Conservation (phyloP, 2,329 filamentous ascomycete genomes). For the Cladophialophora carrionii region DNA sequence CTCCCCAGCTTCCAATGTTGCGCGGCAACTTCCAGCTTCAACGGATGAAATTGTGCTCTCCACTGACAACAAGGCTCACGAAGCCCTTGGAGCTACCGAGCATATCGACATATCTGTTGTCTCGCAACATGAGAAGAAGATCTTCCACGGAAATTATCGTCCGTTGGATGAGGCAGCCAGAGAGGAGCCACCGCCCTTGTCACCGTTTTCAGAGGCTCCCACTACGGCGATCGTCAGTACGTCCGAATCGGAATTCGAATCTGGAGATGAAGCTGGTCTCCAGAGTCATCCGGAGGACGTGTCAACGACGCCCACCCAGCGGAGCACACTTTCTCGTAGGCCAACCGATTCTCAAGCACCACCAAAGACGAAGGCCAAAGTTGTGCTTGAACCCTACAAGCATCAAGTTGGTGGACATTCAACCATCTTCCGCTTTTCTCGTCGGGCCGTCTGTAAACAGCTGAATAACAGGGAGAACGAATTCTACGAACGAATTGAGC, state of each 20-base stretch:
- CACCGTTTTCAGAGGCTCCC: slow-evolving; percentile 29
- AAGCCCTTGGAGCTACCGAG: slow-evolving; percentile 24
- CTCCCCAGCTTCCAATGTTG: slow-evolving; percentile 19
- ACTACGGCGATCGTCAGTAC: slow-evolving; percentile 39
- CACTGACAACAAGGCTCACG: slow-evolving; percentile 14
- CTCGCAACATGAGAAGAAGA: slow-evolving; percentile 63
- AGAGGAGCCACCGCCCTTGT: slow-evolving; percentile 27
- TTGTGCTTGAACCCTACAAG: slow-evolving; percentile 94
- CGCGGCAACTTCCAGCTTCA: slow-evolving; percentile 5
- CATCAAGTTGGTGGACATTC: slow-evolving; percentile 98
- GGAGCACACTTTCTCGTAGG: slow-evolving; percentile 40
- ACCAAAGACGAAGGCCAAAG: slow-evolving; percentile 73
- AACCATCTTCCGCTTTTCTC: slow-evolving; percentile 93
- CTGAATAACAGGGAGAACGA: slow-evolving; percentile 98
- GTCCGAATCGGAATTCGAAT: slow-evolving; percentile 52
- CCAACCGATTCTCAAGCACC: slow-evolving; percentile 36
- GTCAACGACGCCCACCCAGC: slow-evolving; percentile 53
- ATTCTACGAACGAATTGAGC: slow-evolving; percentile 96
- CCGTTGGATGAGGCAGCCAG: slow-evolving; percentile 30
- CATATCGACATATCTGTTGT: slow-evolving; percentile 67
- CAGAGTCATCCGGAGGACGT: slow-evolving; percentile 60
- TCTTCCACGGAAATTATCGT: slow-evolving; percentile 60
- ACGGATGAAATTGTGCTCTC: slow-evolving; percentile 23
- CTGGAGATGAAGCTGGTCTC: slow-evolving; percentile 51
- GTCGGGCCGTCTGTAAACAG: slow-evolving; percentile 94